phyloP scores from a whole-genome alignment of 768 basidiomycete genomes.

The Leccinum arenicola region DNA sequence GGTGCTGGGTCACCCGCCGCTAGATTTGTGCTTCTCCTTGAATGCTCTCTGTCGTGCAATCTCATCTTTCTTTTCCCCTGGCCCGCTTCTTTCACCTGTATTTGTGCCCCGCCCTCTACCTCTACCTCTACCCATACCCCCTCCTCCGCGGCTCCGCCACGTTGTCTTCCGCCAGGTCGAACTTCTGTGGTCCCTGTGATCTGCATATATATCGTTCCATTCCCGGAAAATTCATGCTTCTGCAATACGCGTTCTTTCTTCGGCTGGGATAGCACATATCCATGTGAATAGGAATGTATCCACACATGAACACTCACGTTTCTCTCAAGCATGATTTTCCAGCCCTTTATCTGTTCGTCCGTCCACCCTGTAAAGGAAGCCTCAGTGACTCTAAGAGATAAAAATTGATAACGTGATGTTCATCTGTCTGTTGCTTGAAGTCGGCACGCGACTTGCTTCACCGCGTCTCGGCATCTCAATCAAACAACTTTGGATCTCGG shows the following conservation, averaged over 20 bases:
- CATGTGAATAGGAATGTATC: slow-evolving; percentile 10
- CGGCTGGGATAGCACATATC: slow-evolving; percentile 43
- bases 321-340: slow-evolving; percentile 85
- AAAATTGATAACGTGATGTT: slow-evolving; percentile 11
- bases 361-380: slow-evolving; percentile 50
- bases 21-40: slow-evolving; percentile 82
- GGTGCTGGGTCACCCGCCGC: slow-evolving; percentile 32
- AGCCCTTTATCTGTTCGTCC: slow-evolving; percentile 90
- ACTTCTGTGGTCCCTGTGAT: slow-evolving; percentile 1
- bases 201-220: slow-evolving; percentile 33
- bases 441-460: slow-evolving; percentile 64
- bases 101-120: slow-evolving; percentile 37
- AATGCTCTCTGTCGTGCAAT: slow-evolving; percentile 57
- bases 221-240: slow-evolving; percentile 77
- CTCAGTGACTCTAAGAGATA: background rate
- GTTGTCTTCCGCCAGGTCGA: slow-evolving; percentile 14
- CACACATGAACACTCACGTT: slow-evolving; percentile 54
- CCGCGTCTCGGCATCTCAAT: slow-evolving; percentile 70
- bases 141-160: slow-evolving; percentile 27
- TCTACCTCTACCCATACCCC: slow-evolving; percentile 36
- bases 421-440: slow-evolving; percentile 67
- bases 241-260: slow-evolving; percentile 70
- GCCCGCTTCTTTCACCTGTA: slow-evolving; percentile 30
- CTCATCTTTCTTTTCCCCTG: slow-evolving; percentile 37
- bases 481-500: slow-evolving; percentile 70